phyloP scores from a whole-genome alignment of 768 basidiomycete genomes.

The Suillus subluteus region DNA sequence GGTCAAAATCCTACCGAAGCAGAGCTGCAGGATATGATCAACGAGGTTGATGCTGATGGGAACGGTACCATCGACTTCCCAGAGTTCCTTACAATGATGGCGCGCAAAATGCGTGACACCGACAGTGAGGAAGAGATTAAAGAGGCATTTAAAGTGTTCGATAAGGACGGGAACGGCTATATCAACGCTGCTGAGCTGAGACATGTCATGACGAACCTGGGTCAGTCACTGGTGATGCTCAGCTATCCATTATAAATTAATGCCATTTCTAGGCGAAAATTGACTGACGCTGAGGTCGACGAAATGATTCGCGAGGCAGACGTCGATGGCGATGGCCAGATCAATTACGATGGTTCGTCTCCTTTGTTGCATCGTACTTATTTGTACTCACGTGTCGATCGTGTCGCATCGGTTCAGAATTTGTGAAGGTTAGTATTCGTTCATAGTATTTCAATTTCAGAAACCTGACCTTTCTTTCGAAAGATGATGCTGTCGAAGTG shows the following conservation, averaged over 20 bases:
- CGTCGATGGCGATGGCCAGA: slow-evolving; percentile 92
- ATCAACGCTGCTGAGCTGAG: slow-evolving; percentile 87
- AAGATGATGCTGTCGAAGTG: slow-evolving; percentile 81
- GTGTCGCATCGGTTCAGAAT: slow-evolving; percentile 50
- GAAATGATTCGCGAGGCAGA: slow-evolving; percentile 99
- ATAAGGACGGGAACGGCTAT: slow-evolving; percentile 92
- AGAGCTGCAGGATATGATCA: slow-evolving; percentile 94
- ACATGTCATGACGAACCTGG: slow-evolving; percentile 90
- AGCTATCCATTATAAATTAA: slow-evolving; percentile 11
- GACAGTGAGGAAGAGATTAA: slow-evolving; percentile 94
- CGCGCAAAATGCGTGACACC: slow-evolving; percentile 88
- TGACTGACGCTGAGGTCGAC: slow-evolving; percentile 85
- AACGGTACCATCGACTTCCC: slow-evolving; percentile 88
- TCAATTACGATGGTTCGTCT: slow-evolving; percentile 77
- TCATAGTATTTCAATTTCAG: slow-evolving; percentile 7
- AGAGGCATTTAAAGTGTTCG: slow-evolving; percentile 97
- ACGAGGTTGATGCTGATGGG: slow-evolving; percentile 89
- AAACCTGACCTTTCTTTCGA: slow-evolving; percentile 18
- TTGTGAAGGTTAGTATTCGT: slow-evolving; percentile 60
- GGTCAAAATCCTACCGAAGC: slow-evolving; percentile 94
- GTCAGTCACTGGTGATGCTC: slow-evolving; percentile 43
- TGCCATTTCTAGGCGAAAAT: slow-evolving; percentile 67
- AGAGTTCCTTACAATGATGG: slow-evolving; percentile 86
- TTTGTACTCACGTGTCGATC: slow-evolving; percentile 11
- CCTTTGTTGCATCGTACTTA: slow-evolving; percentile 4